These are phyloP conservation scores for Westerdykella sp. DNA, from an alignment of 2,329 filamentous ascomycete genomes.

Conservation along the genomic window DNA sequence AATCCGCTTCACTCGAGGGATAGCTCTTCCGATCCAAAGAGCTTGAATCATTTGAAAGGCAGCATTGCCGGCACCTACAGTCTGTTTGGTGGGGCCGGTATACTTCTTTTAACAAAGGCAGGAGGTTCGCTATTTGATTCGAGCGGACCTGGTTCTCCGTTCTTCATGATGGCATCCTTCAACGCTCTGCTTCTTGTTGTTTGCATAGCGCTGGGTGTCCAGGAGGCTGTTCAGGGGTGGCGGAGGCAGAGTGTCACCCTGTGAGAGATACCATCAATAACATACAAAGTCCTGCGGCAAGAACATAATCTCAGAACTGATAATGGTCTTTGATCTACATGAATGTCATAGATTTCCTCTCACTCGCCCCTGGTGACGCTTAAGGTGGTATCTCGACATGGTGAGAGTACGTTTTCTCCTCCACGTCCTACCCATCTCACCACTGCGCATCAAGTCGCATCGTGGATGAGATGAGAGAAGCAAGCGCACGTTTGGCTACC, in stretches of 20 bases:
- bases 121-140: conserved; percentile 82
- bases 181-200: conserved; percentile 65
- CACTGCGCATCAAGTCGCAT: too few relatives aligned
- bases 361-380: too few relatives aligned
- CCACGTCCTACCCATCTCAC: too few relatives aligned
- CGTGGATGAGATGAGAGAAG: too few relatives aligned
- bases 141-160: conserved; percentile 68
- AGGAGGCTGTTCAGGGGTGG: conserved; percentile 6
- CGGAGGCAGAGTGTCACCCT: not conserved
- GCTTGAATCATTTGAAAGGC: conserved; percentile 66
- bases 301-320: too few relatives aligned
- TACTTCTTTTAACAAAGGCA: conserved; percentile 83
- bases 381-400: too few relatives aligned
- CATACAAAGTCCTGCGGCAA: too few relatives aligned
- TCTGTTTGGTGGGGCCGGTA: conserved; percentile 81
- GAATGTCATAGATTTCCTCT: too few relatives aligned
- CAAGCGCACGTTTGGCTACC: too few relatives aligned
- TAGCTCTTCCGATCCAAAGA: conserved; percentile 12
- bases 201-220: conserved; percentile 14
- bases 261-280: too few relatives aligned
- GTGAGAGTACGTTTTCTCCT: too few relatives aligned
- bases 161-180: conserved; percentile 90
- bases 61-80: conserved; percentile 94
- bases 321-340: too few relatives aligned
- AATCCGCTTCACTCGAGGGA: conserved; percentile 11